Percentiles rank a stretch among this genome's conserved stretches.
phyloP scores from a whole-genome alignment of 495 filamentous ascomycete species.

The Penicillium lagena region DNA sequence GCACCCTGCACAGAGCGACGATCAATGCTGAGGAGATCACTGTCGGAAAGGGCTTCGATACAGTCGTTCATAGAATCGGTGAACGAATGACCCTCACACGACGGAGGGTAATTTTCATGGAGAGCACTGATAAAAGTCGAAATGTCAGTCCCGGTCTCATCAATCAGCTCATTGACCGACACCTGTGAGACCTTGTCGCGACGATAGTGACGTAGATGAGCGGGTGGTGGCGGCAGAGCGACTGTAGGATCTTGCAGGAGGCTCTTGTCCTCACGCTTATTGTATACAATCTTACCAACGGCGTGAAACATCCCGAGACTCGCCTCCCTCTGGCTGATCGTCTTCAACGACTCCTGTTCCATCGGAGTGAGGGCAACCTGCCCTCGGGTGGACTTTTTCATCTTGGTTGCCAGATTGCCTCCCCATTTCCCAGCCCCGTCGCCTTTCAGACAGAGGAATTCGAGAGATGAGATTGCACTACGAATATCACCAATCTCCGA shows the following conservation, averaged over 20 bases:
- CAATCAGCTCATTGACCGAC: conserved; percentile 65
- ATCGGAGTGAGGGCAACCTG: conserved; percentile 54
- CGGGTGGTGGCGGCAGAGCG: conserved; percentile 47
- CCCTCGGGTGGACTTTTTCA: conserved; percentile 49
- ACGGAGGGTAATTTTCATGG: conserved; percentile 89
- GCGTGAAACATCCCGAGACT: conserved; percentile 93
- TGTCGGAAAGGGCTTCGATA: conserved; percentile 78
- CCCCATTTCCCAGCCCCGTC: conserved; percentile 61
- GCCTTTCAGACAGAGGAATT: conserved; percentile 80
- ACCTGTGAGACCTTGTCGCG: conserved; percentile 65
- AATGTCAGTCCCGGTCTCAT: conserved; percentile 85
- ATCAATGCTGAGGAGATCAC: conserved; percentile 64
- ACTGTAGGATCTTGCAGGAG: conserved; percentile 11
- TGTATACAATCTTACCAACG: conserved; percentile 90
- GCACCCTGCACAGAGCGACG: conserved; percentile 21
- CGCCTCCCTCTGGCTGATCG: conserved; percentile 78
- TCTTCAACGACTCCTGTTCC: conserved; percentile 63
- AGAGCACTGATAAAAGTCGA: conserved; percentile 85
- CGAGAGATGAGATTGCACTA: conserved; percentile 80
- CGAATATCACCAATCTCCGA: conserved; percentile 85
- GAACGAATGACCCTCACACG: conserved; percentile 59
- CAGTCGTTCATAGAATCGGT: conserved; percentile 67
- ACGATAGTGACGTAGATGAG: conserved; percentile 53
- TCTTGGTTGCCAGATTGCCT: conserved; percentile 47
- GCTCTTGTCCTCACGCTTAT: conserved; percentile 60